Base-by-base conservation (phyloP, 768 basidiomycete genomes). In the Candolleomyces aberdarensis region DNA sequence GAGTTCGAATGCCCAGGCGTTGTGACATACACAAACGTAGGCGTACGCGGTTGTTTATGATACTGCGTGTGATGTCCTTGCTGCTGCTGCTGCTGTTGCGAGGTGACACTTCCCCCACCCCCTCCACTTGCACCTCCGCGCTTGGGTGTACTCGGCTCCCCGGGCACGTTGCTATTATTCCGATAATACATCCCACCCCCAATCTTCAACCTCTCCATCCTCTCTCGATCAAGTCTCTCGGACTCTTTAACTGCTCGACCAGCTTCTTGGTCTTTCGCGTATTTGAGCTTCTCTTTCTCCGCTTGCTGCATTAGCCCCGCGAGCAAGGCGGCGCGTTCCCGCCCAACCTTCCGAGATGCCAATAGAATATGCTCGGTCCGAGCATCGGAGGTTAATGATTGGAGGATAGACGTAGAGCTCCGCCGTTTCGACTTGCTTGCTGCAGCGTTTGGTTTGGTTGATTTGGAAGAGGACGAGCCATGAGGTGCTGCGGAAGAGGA, bases 281-380 rank as follows among this genome's bases (percentile, higher is more conserved):
- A 67, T 36, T 36, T 36, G 36, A 36, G 36, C 9, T 70, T 68
- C 62, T 77, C 80, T 57, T 70, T 73, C 57, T 74, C 72, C 29
- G 69, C 69, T 5, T 75, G 74, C 19, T 75, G 69, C 65, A 79
- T 65, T 58, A 85, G 69, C 1, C 87, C 86, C 0, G 84, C 80
- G 20, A 86, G 69, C n/a, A 83, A 68, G 4, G 79, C 79, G 0
- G 85, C 82, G 8, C 89, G 82, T 57, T 84, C 78, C 36, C 83
- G 80, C 4, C 89, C 89, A 3, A 91, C 78, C 57, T 76, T 85
- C n/a, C 88, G 82, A 9, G 88, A 86, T 3, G 90, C 90, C 13
- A 89, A 74, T 1, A 92, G 76, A 11, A 91, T 73, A 65, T 89
- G 89, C 65, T 92, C 90, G 0, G 81, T 78, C 50, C 87, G 82